phyloP scores from a whole-genome alignment of 192 early-diverging fungal genomes.

The Anaeromyces robustus region DNA sequence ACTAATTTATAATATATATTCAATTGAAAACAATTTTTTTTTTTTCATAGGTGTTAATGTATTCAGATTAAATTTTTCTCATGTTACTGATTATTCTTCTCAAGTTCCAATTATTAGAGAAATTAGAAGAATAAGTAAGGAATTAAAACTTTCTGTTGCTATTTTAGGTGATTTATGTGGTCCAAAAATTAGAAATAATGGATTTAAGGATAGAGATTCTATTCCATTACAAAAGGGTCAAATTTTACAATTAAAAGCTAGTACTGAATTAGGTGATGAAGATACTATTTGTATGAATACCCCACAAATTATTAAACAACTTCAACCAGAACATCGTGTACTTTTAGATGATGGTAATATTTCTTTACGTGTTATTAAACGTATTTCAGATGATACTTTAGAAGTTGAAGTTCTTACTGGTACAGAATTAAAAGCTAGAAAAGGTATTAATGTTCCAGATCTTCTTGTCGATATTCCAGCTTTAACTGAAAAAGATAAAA shows the following conservation, averaged over 20 bases:
- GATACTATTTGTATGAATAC: slow-evolving; percentile 20
- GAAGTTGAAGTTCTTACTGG: slow-evolving; percentile 25
- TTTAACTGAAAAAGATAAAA: slow-evolving; percentile 34
- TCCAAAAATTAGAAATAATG: slow-evolving; percentile 37
- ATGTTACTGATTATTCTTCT: slow-evolving; percentile 20
- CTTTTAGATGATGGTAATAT: slow-evolving; percentile 35
- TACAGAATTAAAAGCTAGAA: slow-evolving; percentile 25
- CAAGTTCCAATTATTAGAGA: slow-evolving; percentile 25
- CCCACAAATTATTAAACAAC: slow-evolving; percentile 16
- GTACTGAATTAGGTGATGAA: slow-evolving; percentile 1
- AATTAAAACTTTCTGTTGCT: slow-evolving; percentile 23
- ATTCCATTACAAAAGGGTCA: slow-evolving; percentile 12
- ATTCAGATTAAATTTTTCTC: slow-evolving; percentile 36
- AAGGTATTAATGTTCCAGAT: slow-evolving; percentile 43
- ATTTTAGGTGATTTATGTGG: slow-evolving; percentile 35
- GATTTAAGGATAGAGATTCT: slow-evolving; percentile 16
- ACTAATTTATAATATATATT: no score
- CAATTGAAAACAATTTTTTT: neutral
- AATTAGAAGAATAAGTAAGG: slow-evolving; percentile 20
- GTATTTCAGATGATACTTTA: slow-evolving; percentile 21
- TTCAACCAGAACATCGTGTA: slow-evolving; percentile 26
- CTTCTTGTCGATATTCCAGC: slow-evolving; percentile 25
- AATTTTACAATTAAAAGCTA: slow-evolving; percentile 6
- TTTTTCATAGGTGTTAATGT: slow-evolving; percentile 19
- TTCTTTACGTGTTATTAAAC: slow-evolving; percentile 13